A percentile compares a stretch with the other conserved stretches of the same genome.
phyloP scores from a whole-genome alignment of 2,329 filamentous ascomycete species.

The Hortaea sp. region DNA sequence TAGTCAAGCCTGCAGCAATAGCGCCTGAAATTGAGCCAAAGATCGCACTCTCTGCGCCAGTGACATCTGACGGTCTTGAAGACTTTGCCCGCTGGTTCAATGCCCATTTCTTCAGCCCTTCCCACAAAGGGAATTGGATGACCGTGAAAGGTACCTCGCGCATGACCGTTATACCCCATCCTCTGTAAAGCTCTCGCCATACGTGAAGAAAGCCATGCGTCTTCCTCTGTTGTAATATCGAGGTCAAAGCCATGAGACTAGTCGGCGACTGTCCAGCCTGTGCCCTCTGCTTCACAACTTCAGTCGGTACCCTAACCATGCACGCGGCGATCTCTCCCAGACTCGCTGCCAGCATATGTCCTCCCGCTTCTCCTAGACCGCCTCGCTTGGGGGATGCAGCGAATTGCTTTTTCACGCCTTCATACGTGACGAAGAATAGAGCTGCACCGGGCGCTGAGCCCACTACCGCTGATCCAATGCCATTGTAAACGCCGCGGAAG shows the following conservation, averaged over 20 bases:
- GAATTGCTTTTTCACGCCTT: slow-evolving; percentile 17
- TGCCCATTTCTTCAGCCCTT: slow-evolving; percentile 71
- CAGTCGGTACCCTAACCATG: slow-evolving; percentile 82
- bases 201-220: slow-evolving; percentile 45
- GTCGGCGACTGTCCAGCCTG: slow-evolving; percentile 76
- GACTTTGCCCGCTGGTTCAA: slow-evolving; percentile 25
- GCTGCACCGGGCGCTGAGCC: slow-evolving; percentile 90
- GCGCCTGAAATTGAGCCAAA: slow-evolving; percentile 79
- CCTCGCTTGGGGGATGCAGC: background rate
- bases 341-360: slow-evolving; percentile 76
- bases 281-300: slow-evolving; percentile 93
- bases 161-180: slow-evolving; percentile 86
- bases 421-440: slow-evolving; percentile 64
- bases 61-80: slow-evolving; percentile 40
- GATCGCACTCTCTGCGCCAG: slow-evolving; percentile 68
- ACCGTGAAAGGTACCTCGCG: slow-evolving; percentile 96
- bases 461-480: slow-evolving; percentile 78
- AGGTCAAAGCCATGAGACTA: slow-evolving; percentile 54
- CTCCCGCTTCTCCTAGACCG: slow-evolving; percentile 25
- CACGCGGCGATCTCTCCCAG: slow-evolving; percentile 88
- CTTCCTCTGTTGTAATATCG: slow-evolving; percentile 47
- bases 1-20: slow-evolving; percentile 78
- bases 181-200: slow-evolving; percentile 77
- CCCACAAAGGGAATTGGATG: slow-evolving; percentile 96
- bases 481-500: slow-evolving; percentile 85